Base-by-base conservation (phyloP, 1,284 basidiomycete genomes). In the Spongiforma sp. region DNA sequence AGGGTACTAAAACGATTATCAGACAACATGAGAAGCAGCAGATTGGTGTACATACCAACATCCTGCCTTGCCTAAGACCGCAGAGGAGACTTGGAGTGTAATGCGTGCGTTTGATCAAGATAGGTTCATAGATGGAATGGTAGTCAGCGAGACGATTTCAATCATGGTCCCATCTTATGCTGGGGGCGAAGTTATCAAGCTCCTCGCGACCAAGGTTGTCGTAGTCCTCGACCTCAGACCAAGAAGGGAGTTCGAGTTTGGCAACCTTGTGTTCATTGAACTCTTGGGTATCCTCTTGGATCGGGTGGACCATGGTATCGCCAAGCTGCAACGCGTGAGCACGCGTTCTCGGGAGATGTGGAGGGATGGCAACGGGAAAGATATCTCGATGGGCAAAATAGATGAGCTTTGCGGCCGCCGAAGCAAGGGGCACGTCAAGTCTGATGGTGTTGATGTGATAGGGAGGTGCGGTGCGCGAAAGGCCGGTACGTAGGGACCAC, bases 351-450 rank as follows among this genome's bases (percentile, higher is more conserved):
- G 86, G 85, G 14, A 89, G 77, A 15, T 81, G 76, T 0, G 77
- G 73, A 2, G 85, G 84, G 19, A 86, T 69, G 28, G 68, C 73
- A 62, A 89, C 80, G 0, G 82, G 80, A 14, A 78, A 69, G 1
- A 83, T 68, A 68, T 91, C 88, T 19, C 85, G 79, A 24, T 86
- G 82, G 4, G 87, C 79, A 60, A 90, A 84, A 74, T 85, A 91
- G 53, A 90, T 74, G 14, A 90, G 80, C 59, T 86, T 87, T 2
- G 90, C 89, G 0, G 88, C 84, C 32, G 82, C 72, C 21, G 86
- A 79, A 30, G 85, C 81, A 5, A 85, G 82, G 0, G 89, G 89
- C 0, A 80, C 70, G 60, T 78, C 68, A 39, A 89, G 73, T 6
- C 66, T 39, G 14, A 85, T 71, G 14, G 2, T 8, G 11, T 71